Percentiles rank a stretch among this genome's conserved stretches.
Conservation (phyloP, 495 filamentous ascomycete genomes). For the Aspergillus leporis region DNA sequence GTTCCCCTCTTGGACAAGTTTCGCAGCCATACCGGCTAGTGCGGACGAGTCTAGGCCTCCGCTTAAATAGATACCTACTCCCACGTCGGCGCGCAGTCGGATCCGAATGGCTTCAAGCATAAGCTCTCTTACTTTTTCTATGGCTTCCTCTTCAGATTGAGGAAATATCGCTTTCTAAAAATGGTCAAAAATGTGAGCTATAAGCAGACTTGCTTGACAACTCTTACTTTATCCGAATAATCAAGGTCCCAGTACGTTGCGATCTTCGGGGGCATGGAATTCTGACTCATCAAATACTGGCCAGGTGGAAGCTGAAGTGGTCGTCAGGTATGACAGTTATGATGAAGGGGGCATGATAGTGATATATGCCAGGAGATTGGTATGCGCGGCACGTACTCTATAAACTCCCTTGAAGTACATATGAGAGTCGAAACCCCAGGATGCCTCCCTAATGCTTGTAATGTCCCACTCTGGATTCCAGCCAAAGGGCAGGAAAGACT, state of each 20-base stretch:
- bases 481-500: slow-evolving; percentile 45
- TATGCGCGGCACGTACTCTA: slow-evolving; percentile 24
- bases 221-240: slow-evolving; percentile 46
- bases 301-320: slow-evolving; percentile 18
- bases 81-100: slow-evolving; percentile 54
- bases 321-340: background rate
- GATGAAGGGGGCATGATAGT: slow-evolving; percentile 27
- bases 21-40: slow-evolving; percentile 52
- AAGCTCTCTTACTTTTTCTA: slow-evolving; percentile 42
- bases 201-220: background rate
- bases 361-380: slow-evolving; percentile 7
- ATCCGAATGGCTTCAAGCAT: slow-evolving; percentile 47
- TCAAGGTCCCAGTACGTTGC: slow-evolving; percentile 50
- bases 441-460: slow-evolving; percentile 32
- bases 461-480: slow-evolving; percentile 54
- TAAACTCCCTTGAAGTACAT: slow-evolving; percentile 48
- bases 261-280: slow-evolving; percentile 15
- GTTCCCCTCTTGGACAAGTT: slow-evolving; percentile 43
- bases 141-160: slow-evolving; percentile 44
- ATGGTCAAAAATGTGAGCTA: background rate
- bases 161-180: slow-evolving; percentile 20
- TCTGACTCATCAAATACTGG: slow-evolving; percentile 23
- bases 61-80: slow-evolving; percentile 51
- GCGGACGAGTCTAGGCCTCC: slow-evolving; percentile 56
- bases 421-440: slow-evolving; percentile 37